Conservation (phyloP, 208 protist species). For the Lotmaria passim region DNA sequence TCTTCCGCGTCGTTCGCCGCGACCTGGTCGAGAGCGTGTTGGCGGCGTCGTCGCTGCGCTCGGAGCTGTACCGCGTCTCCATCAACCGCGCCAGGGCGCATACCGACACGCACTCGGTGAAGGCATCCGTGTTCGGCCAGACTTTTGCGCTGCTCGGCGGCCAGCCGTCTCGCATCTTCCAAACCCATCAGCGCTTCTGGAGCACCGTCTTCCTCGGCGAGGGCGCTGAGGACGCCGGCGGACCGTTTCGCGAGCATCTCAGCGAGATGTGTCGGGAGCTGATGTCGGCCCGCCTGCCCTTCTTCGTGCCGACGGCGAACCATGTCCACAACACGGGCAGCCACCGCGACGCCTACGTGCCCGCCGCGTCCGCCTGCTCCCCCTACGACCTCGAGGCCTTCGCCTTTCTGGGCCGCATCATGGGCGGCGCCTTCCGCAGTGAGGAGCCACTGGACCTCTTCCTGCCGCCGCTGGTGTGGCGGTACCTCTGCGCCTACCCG, state of each 20-base stretch:
- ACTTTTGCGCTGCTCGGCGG: conserved; percentile 74
- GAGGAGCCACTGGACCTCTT: conserved; percentile 91
- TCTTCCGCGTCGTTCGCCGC: conserved; percentile 72
- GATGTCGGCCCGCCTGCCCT: conserved; percentile 74
- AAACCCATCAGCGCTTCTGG: conserved; percentile 89
- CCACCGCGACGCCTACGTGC: conserved; percentile 89
- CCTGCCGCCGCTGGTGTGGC: conserved; percentile 93
- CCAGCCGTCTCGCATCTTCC: conserved; percentile 82
- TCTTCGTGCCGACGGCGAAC: conserved; percentile 94
- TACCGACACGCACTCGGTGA: conserved; percentile 34
- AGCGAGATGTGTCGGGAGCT: conserved; percentile 93
- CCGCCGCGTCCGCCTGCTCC: conserved; percentile 67
- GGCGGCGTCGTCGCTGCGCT: conserved; percentile 72
- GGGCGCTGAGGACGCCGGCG: conserved; percentile 94
- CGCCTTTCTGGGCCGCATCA: conserved; percentile 93
- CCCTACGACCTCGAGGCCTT: conserved; percentile 73
- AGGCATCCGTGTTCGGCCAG: conserved; percentile 89
- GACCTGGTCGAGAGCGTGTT: conserved; percentile 73
- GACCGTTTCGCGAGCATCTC: conserved; percentile 93
- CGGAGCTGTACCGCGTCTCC: conserved; percentile 81
- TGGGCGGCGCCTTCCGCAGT: conserved; percentile 94
- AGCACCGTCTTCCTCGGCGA: conserved; percentile 91
- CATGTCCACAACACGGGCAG: conserved; percentile 84
- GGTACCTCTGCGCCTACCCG: conserved; percentile 69
- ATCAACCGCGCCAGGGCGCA: conserved; percentile 85